Conservation (phyloP, 2,329 filamentous ascomycete genomes). For the Cytospora schulzeri region DNA sequence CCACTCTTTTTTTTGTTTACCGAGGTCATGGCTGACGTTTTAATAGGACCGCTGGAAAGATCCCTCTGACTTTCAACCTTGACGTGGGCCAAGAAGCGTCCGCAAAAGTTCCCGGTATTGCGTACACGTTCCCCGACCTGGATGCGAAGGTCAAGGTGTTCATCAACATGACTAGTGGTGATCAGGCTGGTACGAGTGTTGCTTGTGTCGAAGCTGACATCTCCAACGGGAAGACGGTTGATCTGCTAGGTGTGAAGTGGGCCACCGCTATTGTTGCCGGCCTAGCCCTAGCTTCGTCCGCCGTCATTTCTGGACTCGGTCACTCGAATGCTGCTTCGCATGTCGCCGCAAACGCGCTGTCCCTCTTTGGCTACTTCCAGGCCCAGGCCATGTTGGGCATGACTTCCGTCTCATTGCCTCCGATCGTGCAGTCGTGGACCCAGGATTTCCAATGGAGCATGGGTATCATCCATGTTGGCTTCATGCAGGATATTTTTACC, state of each 20-base stretch:
- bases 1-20: too few relatives aligned
- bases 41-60: constrained; percentile 66
- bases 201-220: constrained; percentile 87
- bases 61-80: constrained; percentile 75
- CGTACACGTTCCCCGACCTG: constrained; percentile 87
- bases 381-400: constrained; percentile 90
- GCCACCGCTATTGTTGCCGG: constrained; percentile 85
- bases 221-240: constrained; percentile 90
- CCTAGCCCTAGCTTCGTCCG: constrained; percentile 79
- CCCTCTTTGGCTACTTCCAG: constrained; percentile 95
- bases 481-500: constrained; percentile 84
- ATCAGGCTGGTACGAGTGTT: constrained; percentile 57
- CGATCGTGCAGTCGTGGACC: constrained; percentile 89
- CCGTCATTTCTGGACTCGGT: constrained; percentile 84
- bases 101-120: constrained; percentile 74
- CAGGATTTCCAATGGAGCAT: constrained; percentile 99
- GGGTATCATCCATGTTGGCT: constrained; percentile 87
- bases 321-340: constrained; percentile 94
- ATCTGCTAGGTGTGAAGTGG: constrained; percentile 88
- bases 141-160: constrained; percentile 82
- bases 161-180: constrained; percentile 69
- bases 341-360: constrained; percentile 88
- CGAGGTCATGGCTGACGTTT: neutral
- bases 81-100: constrained; percentile 59
- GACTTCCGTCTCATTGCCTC: constrained; percentile 77